phyloP scores from a whole-genome alignment of 2,329 filamentous ascomycete genomes.

The Cercospora canescens region DNA sequence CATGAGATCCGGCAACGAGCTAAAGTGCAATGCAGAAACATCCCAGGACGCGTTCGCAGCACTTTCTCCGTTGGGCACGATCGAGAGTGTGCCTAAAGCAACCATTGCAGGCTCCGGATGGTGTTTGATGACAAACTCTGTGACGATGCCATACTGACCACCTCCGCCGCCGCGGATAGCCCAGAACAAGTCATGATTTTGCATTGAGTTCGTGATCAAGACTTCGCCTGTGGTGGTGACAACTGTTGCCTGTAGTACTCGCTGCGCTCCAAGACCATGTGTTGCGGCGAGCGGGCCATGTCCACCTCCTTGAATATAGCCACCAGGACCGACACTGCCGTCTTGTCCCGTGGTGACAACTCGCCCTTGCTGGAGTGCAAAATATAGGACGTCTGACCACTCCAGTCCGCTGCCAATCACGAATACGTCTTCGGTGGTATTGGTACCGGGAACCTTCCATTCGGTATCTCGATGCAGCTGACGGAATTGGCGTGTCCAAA shows the following conservation, averaged over 20 bases:
- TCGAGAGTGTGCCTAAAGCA: conserved; percentile 16
- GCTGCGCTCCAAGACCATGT: conserved; percentile 61
- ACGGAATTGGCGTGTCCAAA: conserved; percentile 20
- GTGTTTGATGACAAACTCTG: conserved; percentile 38
- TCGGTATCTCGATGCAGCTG: conserved; percentile 7
- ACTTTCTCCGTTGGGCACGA: conserved; percentile 26
- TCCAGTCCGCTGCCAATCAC: conserved; percentile 30
- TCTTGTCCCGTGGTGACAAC: conserved; percentile 23
- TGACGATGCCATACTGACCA: conserved; percentile 60
- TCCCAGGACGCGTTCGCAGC: conserved; percentile 37
- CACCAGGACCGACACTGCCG: conserved; percentile 38
- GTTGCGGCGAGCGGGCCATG: conserved; percentile 54
- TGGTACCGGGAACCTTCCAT: conserved; percentile 6
- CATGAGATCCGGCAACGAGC: conserved; percentile 34
- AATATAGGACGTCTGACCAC: conserved; percentile 25
- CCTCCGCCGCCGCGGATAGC: conserved; percentile 61
- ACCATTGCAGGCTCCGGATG: conserved; percentile 27
- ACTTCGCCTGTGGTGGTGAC: conserved; percentile 53
- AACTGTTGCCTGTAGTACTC: conserved; percentile 50
- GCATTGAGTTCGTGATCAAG: conserved; percentile 49
- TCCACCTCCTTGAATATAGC: conserved; percentile 62
- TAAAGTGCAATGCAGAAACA: conserved; percentile 34
- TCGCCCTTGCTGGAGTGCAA: conserved; percentile 17
- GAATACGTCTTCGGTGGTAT: conserved; percentile 21
- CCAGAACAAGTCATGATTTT: conserved; percentile 62